phyloP scores from a whole-genome alignment of 2,329 filamentous ascomycete genomes.

The Paraphaeosphaeria sporulosa region DNA sequence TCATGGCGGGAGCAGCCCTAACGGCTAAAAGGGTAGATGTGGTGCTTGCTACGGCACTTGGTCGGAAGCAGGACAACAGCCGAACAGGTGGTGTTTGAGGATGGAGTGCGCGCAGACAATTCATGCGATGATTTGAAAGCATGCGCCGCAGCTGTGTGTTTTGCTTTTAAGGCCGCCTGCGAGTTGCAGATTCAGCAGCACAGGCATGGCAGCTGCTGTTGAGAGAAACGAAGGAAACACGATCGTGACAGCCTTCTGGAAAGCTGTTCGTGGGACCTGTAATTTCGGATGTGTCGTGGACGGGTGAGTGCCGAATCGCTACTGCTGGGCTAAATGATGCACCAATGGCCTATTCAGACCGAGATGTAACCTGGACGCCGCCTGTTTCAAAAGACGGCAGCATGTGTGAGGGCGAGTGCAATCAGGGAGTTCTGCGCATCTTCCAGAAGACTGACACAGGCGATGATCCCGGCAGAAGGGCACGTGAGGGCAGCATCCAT shows the following conservation, averaged over 20 bases:
- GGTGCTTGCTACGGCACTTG: conserved; percentile 23
- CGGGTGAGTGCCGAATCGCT: conserved; percentile 30
- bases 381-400: conserved; percentile 43
- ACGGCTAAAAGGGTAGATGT: conserved; percentile 31
- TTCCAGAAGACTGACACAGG: conserved; percentile 26
- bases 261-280: conserved; percentile 24
- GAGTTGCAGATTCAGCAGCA: conserved; percentile 13
- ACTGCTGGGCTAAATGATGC: conserved; percentile 43
- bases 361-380: conserved; percentile 31
- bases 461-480: conserved; percentile 17
- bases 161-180: conserved; percentile 10
- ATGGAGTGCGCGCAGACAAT: conserved; percentile 13
- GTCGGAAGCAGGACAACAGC: conserved; percentile 27
- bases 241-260: conserved; percentile 30
- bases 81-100: conserved; percentile 19
- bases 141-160: conserved; percentile 1
- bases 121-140: conserved; percentile 1
- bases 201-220: conserved; percentile 3
- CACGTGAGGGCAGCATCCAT: conserved; percentile 27
- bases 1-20: conserved; percentile 28
- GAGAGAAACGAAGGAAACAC: conserved; percentile 23
- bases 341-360: conserved; percentile 21
- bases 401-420: conserved; percentile 9
- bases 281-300: conserved; percentile 24
- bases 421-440: conserved; percentile 17